Conservation (phyloP, 2,329 filamentous ascomycete species). For the Chaetomiaceae sp. region DNA sequence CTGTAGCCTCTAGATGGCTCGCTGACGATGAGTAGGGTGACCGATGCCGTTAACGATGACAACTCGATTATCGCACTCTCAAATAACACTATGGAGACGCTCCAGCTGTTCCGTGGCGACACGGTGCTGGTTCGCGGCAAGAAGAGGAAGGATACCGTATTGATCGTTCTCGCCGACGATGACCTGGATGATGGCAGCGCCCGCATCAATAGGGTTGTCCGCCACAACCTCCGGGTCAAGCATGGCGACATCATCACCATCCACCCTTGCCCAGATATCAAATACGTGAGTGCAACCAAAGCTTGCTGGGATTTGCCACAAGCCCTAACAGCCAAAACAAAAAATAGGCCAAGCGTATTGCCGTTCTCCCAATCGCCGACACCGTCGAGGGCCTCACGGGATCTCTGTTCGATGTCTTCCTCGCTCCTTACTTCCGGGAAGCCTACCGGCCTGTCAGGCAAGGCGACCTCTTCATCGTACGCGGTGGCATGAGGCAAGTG, state of each 20-base stretch:
- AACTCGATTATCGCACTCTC: slow-evolving; percentile 99
- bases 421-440: slow-evolving; percentile 98
- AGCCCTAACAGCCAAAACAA: slow-evolving; percentile 6
- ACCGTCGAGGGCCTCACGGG: slow-evolving; percentile 97
- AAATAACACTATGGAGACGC: slow-evolving; percentile 97
- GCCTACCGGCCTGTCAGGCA: slow-evolving; percentile 96
- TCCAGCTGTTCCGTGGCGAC: slow-evolving; percentile 97
- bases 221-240: slow-evolving; percentile 97
- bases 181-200: slow-evolving; percentile 96
- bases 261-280: slow-evolving; percentile 97
- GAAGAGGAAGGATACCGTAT: slow-evolving; percentile 98
- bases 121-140: slow-evolving; percentile 98
- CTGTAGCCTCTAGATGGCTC: slow-evolving; percentile 6
- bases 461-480: slow-evolving; percentile 94
- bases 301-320: not conserved
- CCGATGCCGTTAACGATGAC: slow-evolving; percentile 98
- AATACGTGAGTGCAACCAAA: slow-evolving; percentile 75
- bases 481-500: slow-evolving; percentile 97
- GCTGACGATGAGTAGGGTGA: slow-evolving; percentile 62
- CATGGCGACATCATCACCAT: slow-evolving; percentile 97
- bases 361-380: slow-evolving; percentile 95
- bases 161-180: slow-evolving; percentile 96
- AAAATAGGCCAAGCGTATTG: slow-evolving; percentile 89
- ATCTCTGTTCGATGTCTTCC: slow-evolving; percentile 97
- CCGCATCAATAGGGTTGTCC: slow-evolving; percentile 96